A percentile compares a stretch with the other conserved stretches of the same genome.
These are phyloP conservation scores for Scolecobasidium constrictum DNA, from an alignment of 2,329 filamentous ascomycete species.

Conservation along the genomic window DNA sequence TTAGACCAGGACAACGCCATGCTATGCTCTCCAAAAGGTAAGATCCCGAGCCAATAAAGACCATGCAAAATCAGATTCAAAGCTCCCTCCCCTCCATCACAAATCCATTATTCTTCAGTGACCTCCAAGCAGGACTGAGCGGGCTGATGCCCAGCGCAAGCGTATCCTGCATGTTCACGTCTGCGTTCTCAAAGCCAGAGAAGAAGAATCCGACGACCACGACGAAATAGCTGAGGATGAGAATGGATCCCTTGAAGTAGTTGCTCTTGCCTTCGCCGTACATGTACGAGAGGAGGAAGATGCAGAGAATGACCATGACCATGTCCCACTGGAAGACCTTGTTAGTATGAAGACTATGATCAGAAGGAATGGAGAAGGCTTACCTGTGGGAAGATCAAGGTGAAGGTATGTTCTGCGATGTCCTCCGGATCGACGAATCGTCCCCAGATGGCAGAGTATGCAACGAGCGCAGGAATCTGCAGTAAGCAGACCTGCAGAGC, in stretches of 20 bases:
- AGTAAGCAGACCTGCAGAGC: conserved; percentile 91
- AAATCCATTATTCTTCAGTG: not conserved
- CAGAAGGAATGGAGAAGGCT: not conserved
- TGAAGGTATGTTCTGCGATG: conserved; percentile 55
- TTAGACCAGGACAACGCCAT: no score
- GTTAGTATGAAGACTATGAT: conserved; percentile 39
- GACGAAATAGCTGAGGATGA: conserved; percentile 86
- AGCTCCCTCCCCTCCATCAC: not conserved
- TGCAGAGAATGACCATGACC: conserved; percentile 90
- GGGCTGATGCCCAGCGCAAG: conserved; percentile 7
- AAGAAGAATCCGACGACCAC: conserved; percentile 89
- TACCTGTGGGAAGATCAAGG: conserved; percentile 23
- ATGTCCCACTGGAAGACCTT: conserved; percentile 99
- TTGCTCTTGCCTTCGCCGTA: conserved; percentile 99
- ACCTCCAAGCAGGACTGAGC: conserved; percentile 1
- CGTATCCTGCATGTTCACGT: conserved; percentile 35
- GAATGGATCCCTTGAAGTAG: conserved; percentile 97
- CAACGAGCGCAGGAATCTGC: conserved; percentile 83
- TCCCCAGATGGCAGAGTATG: conserved; percentile 74
- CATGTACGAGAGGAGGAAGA: conserved; percentile 94
- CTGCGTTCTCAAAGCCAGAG: conserved; percentile 42
- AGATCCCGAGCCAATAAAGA: no score
- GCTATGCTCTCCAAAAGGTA: no score
- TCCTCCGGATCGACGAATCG: conserved; percentile 43
- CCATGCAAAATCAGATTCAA: no score